Base-by-base conservation (phyloP, 2,329 filamentous ascomycete genomes). In the Amesomyces nigricolor region DNA sequence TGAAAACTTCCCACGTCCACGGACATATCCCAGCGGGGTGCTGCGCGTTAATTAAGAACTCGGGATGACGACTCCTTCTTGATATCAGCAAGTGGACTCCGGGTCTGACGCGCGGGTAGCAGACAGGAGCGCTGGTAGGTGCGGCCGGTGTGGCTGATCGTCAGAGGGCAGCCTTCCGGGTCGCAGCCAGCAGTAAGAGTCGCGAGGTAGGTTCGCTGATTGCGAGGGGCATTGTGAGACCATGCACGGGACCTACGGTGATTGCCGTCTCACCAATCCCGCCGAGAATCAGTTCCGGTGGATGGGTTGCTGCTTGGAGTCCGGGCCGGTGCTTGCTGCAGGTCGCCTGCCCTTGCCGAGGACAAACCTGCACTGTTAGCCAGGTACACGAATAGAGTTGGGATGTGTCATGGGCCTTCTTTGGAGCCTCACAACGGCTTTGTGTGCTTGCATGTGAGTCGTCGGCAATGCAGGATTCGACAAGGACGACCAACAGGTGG, bases 241-340 rank as follows among this genome's bases (percentile, higher is more conserved):
- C 29, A 39, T 47, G 47, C 43, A 51, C 39, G 38, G 40, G 47
- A 43, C 37, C 46, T 56, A 47, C 22, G 46, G 51, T 53, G 53
- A 53, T 51, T 47, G 40, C 22, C n/a, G 56, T 53, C 16, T 45
- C 35, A 53, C 46, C n/a, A 32, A 44, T 19, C 17, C 22, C 13
- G 38, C 22, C 38, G 26, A 22, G 16, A 16, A 32, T 26, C 22
- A 32, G 32, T 14, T 53, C 10, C 32, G 17, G 40, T 43, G 26
- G 13, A 47, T 38, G 50, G 11, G 22, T 5, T 26, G 13, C 10
- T 22, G 22, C 22, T 8, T 30, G 11, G 43, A 13, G 29, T n/a
- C 43, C 13, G 22, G 43, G 9, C 43, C 19, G 32, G 32, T 13
- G 9, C 32, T 35, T 35, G 7, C 32, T 35, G 32, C 32, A 35